Base-by-base conservation (phyloP, 2,329 filamentous ascomycete genomes). In the Botrytis sinoallii region DNA sequence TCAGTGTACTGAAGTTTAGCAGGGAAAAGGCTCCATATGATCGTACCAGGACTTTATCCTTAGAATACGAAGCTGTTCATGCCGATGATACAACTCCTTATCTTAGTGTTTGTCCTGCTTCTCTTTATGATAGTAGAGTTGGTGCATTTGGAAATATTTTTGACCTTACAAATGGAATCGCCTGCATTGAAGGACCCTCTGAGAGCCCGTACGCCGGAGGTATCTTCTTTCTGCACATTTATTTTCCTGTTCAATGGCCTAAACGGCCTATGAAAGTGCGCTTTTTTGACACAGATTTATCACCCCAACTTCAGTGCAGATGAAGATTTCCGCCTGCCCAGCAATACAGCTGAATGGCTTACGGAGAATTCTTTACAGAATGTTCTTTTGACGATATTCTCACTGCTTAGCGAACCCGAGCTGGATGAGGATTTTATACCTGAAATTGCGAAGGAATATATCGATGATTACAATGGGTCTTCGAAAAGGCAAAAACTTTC, bases 141-240 rank as follows among this genome's bases (percentile, higher is more conserved):
- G n/a, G 52, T 57, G 52, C n/a, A 18, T 18, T 57, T 57, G n/a
- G n/a, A 4, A 3, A 16, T 10, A 6, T 8, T n/a, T 22, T 32
- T 1, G 42, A 48, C 20, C 29, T 25, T 22, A 12, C 5, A 48
- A 46, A 66, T 8, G 63, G 29, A 25, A 5, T 48, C 18, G 67
- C 67, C 35, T 59, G 52, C n/a, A 70, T 70, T 14, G 52, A 70
- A 18, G 67, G 52, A 10, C 67, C 67, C 10, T 18, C 8, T 8
- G n/a, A 32, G 2, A n/a, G 35, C 18, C 52, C 67, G 16, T 70
- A 70, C 18, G 52, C 52, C 5, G 52, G 52, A 12, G 67, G 38
- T 16, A 60, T 60, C 25, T 70, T 70, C 67, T 70, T 55, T 40
- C 12, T 70, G 12, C 67, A 70, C 25, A 35, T 70, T 10, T 44